Base-by-base conservation (phyloP, 192 early-diverging fungal species). In the Powellomyces hirtus region DNA sequence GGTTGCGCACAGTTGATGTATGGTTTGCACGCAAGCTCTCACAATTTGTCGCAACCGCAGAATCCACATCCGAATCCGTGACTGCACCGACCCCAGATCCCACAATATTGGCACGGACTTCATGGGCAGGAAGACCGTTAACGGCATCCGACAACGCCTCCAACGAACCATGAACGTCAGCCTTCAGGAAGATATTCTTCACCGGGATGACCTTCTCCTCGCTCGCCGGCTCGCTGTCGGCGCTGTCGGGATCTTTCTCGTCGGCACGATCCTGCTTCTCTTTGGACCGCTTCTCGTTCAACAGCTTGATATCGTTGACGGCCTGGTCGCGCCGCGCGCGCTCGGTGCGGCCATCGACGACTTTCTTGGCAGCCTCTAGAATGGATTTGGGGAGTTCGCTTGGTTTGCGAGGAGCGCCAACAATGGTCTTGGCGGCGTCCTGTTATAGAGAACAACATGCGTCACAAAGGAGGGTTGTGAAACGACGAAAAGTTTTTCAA, bases 91-190 rank as follows among this genome's bases (percentile, higher is more conserved):
- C 95, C 8, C 93, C 90, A 13, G 82, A 82, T 64, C 80, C 76
- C 27, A 96, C 83, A 20, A 97, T 85, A 34, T 86, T 84, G 46
- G 89, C 76, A 7, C 81, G 71, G 42, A 93, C 89, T 60, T 94
- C 89, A 66, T 91, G 86, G 26, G 79, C 85, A 0, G 91, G 93
- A 6, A 98, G 64, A n/a, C 86, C 84, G 46, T 83, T 64, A 16
- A 98, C 75, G 4, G 88, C 86, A 58, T 90, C 89, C 0, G 83
- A 77, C 0, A 98, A 82, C 0, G 96, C 95, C 70, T 97, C 96
- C 18, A 92, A 81, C 3, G 94, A 92, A 31, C 96, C 96, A 63
- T 92, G 90, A 2, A 98, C 96, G 72, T 98, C 96, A 60, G 84
- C 84, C 77, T 94, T 94, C 26, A 94, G 75, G 60, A 94, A 76